A percentile compares a stretch with the other conserved stretches of the same genome.
Conservation (phyloP, 352 stramenopile species). For the Phytophthora palmivora region DNA sequence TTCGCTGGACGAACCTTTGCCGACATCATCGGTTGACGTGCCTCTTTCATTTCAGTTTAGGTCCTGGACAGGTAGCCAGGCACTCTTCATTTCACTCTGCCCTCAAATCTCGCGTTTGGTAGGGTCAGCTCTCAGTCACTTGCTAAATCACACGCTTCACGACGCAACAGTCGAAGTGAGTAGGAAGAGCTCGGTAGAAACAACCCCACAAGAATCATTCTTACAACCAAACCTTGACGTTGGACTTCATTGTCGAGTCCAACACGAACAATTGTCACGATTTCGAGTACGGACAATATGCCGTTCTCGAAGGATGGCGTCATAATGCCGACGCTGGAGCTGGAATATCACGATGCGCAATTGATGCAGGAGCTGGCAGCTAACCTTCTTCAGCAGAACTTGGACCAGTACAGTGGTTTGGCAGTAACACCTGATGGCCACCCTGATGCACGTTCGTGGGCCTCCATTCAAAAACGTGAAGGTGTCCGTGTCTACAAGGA, state of each 20-base stretch:
- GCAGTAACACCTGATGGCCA: conserved; percentile 39
- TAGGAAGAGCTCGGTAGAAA: background rate
- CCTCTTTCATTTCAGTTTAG: conserved; percentile 35
- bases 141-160: conserved; percentile 19
- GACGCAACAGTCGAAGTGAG: background rate
- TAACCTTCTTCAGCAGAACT: conserved; percentile 36
- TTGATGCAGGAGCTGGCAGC: conserved; percentile 42
- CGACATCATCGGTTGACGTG: conserved; percentile 17
- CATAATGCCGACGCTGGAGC: conserved; percentile 37
- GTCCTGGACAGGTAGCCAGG: conserved; percentile 11
- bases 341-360: conserved; percentile 33
- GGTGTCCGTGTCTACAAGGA: conserved; percentile 48
- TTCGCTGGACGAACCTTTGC: conserved; percentile 10
- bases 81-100: conserved; percentile 1
- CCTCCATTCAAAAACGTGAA: conserved; percentile 38
- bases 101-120: conserved; percentile 26
- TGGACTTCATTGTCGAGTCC: conserved; percentile 22
- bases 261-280: conserved; percentile 6
- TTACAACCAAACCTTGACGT: background rate
- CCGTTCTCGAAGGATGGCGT: conserved; percentile 26
- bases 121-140: conserved; percentile 21
- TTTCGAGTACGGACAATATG: conserved; percentile 27
- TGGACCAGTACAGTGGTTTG: conserved; percentile 35
- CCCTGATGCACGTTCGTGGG: conserved; percentile 41
- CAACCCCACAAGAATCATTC: background rate